Evolutionary conservation across 257 asterid genomes (phyloP).

Genomic region (Scutellaria barbata): DNA sequence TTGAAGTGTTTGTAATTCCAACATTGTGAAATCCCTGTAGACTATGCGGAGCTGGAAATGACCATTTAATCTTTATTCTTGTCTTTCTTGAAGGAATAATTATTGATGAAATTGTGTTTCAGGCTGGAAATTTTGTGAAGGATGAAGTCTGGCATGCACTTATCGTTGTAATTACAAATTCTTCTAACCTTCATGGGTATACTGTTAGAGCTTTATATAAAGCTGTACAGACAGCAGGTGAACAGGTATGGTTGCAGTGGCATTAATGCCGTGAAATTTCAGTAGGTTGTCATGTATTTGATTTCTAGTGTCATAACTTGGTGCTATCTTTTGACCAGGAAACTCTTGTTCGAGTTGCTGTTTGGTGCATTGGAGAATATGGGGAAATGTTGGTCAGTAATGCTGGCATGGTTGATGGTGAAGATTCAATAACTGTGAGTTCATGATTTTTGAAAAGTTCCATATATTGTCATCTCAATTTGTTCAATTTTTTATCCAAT

Average conservation of each 20-base stretch:
- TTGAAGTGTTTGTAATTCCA: neutral
- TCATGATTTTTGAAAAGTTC: constrained; percentile 29
- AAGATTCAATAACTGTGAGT: constrained; percentile 87
- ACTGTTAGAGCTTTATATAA: constrained; percentile 80
- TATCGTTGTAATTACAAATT: constrained; percentile 85
- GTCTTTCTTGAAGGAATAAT: constrained; percentile 25
- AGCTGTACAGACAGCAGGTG: constrained; percentile 71
- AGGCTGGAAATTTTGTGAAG: constrained; percentile 96
- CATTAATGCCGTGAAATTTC: constrained; percentile 14
- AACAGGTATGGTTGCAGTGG: constrained; percentile 64
- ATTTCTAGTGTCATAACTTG: constrained; percentile 24
- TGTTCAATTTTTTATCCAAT: constrained; percentile 10
- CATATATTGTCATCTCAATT: constrained; percentile 3
- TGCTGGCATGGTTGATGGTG: constrained; percentile 72
- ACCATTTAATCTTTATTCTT: constrained; percentile 13
- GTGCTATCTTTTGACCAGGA: constrained; percentile 58
- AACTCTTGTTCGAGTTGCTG: constrained; percentile 92
- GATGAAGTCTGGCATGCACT: constrained; percentile 99
- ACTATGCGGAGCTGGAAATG: constrained; percentile 24
- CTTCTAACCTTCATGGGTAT: constrained; percentile 90
- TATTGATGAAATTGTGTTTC: constrained; percentile 42
- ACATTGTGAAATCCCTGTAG: constrained; percentile 15
- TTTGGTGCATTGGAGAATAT: constrained; percentile 99
- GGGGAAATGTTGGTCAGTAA: constrained; percentile 86
- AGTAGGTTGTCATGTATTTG: constrained; percentile 6